Evolutionary conservation across 2,329 filamentous ascomycete species (phyloP), one percentile per base, ranked within the genome.

Genomic region (Daldinia sp.): DNA sequence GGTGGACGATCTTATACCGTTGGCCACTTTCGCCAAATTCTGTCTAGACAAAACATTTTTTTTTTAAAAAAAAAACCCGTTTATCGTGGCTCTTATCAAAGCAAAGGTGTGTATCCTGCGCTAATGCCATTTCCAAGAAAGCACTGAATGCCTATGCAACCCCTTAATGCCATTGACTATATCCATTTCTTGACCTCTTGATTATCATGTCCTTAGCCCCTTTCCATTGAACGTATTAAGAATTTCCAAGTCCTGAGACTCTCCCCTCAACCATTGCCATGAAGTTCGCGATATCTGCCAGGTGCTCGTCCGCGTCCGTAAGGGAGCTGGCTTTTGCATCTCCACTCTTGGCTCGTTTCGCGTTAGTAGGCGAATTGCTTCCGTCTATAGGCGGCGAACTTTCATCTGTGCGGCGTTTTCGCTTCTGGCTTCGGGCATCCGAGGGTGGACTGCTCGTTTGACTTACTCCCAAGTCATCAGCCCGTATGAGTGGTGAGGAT

Each of bases 241-340:
- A 35, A 50, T 21, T 4, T 21, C 30, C 25, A 17, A 61, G 27
- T 11, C 41, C 52, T 17, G 66, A 47, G 3, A 47, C 41, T 19
- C 39, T 34, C 3, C 30, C 43, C 17, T 71, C 63, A 15, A 75
- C 72, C 29, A 67, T 60, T 47, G 64, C 51, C 41, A 75, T 47
- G 3, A 75, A 61, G 15, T 48, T 67, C 3, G 68, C 69, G 52
- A 75, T 75, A 30, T 70, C 69, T 5, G 68, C 66, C 9, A 75
- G 64, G 19, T 74, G 70, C 43, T 72, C 64, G 3, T 69, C 55
- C 21, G 72, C 70, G 39, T 63, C 51, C 17, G 56, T 65, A 5
- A 64, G 45, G 1, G 67, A 58, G 5, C 43, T 45, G 21, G 35
- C 15, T 17, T 48, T 50, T 27, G 25, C 32, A 5, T 69, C 66